phyloP scores from a whole-genome alignment of 768 basidiomycete genomes.

The Trametes gibbosa region DNA sequence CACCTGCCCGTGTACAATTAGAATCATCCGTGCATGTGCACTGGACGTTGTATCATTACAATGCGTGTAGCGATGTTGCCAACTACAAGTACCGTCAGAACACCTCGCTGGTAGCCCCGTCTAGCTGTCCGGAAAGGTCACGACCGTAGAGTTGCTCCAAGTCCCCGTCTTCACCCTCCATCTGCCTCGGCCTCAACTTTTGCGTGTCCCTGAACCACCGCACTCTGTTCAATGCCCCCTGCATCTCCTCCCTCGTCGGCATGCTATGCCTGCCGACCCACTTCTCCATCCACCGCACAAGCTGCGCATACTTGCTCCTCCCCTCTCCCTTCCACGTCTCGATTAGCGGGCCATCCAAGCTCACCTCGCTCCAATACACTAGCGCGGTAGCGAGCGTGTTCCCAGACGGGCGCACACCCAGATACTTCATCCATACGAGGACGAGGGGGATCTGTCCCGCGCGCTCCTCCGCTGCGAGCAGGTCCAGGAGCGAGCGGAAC shows the following conservation, averaged over 20 bases:
- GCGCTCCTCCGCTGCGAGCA: conserved; percentile 51
- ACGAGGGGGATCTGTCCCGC: conserved; percentile 61
- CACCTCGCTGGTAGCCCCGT: neutral
- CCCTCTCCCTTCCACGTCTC: conserved; percentile 37
- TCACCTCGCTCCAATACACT: conserved; percentile 71
- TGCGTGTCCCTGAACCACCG: conserved; percentile 8
- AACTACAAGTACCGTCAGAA: neutral
- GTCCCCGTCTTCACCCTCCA: neutral
- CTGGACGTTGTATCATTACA: conserved; percentile 8
- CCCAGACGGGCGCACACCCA: conserved; percentile 50
- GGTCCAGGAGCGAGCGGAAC: conserved; percentile 57
- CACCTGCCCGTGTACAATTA: conserved; percentile 1
- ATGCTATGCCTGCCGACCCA: conserved; percentile 54
- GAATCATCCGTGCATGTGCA: neutral
- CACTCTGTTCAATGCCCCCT: conserved; percentile 13
- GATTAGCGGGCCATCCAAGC: conserved; percentile 56
- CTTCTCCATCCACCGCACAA: conserved; percentile 51
- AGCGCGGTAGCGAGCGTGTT: conserved; percentile 60
- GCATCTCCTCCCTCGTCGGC: conserved; percentile 42
- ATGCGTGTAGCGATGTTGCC: neutral
- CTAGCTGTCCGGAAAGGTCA: too few relatives aligned
- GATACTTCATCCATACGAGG: conserved; percentile 71
- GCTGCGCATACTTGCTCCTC: conserved; percentile 35
- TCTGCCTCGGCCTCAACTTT: neutral
- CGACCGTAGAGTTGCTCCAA: neutral